A percentile compares a stretch with the other conserved stretches of the same genome.
These are phyloP conservation scores for Ophiocordyceps sinensis DNA, from an alignment of 2,329 filamentous ascomycete species.

Conservation along the genomic window DNA sequence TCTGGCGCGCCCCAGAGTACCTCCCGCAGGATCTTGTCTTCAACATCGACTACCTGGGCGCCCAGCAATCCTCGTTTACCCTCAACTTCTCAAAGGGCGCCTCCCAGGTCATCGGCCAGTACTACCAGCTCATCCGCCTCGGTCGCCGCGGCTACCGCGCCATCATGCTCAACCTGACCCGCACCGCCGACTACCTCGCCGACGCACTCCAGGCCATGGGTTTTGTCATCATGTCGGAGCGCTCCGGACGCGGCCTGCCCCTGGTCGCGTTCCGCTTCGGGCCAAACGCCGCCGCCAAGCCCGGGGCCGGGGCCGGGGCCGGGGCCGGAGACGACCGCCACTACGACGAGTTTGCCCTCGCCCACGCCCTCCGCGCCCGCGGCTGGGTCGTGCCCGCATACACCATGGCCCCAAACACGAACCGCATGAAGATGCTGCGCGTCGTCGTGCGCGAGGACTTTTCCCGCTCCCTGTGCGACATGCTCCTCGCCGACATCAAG, in stretches of 20 bases:
- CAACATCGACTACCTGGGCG: constrained; percentile 98
- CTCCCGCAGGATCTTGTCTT: constrained; percentile 88
- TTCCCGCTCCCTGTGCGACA: constrained; percentile 65
- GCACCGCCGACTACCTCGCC: constrained; percentile 77
- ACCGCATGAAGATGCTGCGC: constrained; percentile 77
- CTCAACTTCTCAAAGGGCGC: constrained; percentile 96
- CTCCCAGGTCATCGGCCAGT: constrained; percentile 88
- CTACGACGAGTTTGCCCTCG: constrained; percentile 65
- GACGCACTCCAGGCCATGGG: constrained; percentile 57
- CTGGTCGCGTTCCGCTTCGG: constrained; percentile 75
- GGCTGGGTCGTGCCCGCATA: constrained; percentile 94
- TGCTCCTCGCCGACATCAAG: constrained; percentile 65
- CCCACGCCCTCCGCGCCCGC: constrained; percentile 72
- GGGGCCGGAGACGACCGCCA: constrained; percentile 32
- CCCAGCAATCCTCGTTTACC: constrained; percentile 89
- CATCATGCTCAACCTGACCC: constrained; percentile 90
- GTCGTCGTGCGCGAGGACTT: constrained; percentile 92
- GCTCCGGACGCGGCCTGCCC: constrained; percentile 63
- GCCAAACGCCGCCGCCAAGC: constrained; percentile 9
- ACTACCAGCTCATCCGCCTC: constrained; percentile 91
- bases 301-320: constrained; percentile 25
- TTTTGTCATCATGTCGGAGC: constrained; percentile 80
- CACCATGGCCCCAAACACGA: constrained; percentile 85
- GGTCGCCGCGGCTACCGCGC: constrained; percentile 82
- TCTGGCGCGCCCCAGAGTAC: constrained; percentile 74